Evolutionary conservation across 83 land plant species (phyloP).

Genomic region (Diphasiastrum complanatum): DNA sequence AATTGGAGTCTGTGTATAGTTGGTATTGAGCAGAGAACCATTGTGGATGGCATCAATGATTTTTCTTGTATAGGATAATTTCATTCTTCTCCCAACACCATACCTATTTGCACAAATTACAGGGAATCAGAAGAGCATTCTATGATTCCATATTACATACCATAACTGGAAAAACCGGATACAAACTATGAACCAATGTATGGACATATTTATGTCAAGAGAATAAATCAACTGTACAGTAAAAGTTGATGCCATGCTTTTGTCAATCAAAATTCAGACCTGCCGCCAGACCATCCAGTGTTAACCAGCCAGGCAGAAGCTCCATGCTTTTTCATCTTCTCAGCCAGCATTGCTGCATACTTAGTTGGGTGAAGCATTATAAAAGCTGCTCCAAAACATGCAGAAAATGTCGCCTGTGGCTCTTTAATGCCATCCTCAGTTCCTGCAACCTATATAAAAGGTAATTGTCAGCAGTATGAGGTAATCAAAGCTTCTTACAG

Average conservation of each 20-base stretch:
- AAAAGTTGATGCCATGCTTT: not conserved
- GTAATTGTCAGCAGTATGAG: not conserved
- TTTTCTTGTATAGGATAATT: slow-evolving; percentile 20
- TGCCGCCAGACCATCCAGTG: slow-evolving; percentile 28
- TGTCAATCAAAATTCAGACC: not conserved
- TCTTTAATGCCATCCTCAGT: slow-evolving; percentile 26
- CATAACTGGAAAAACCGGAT: not conserved
- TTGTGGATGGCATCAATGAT: slow-evolving; percentile 25
- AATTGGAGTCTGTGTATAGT: slow-evolving; percentile 15
- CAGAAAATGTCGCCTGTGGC: slow-evolving; percentile 25
- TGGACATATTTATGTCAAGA: not conserved
- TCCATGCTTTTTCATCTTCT: slow-evolving; percentile 23
- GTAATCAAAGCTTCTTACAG: not conserved
- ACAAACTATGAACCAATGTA: not conserved
- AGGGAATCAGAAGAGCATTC: not conserved
- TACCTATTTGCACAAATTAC: slow-evolving; percentile 8
- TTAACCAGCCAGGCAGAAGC: slow-evolving; percentile 26
- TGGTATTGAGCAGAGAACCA: slow-evolving; percentile 17
- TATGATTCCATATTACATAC: not conserved
- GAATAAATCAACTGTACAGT: not conserved
- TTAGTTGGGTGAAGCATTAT: slow-evolving; percentile 27
- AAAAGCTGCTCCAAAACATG: slow-evolving; percentile 25
- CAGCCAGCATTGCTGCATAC: slow-evolving; percentile 27
- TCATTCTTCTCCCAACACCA: slow-evolving; percentile 28
- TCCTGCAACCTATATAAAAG: slow-evolving; percentile 16